Conservation (phyloP, 805 yeast genomes). For the Scheffersomyces amazonensis region DNA sequence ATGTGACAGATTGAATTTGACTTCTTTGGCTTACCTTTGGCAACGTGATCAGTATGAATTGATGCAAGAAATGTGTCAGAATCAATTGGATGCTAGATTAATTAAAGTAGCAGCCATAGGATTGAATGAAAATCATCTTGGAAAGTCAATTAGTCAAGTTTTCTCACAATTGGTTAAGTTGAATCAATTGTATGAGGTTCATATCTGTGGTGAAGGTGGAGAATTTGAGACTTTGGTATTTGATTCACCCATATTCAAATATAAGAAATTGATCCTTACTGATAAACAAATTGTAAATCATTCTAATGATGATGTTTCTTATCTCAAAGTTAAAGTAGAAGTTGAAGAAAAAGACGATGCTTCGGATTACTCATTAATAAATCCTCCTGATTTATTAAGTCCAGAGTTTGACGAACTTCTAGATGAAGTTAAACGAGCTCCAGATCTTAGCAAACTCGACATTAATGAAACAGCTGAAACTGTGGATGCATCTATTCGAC, state of each 20-base stretch:
- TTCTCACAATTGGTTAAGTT: conserved; percentile 56
- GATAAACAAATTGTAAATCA: conserved; percentile 41
- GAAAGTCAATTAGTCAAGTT: conserved; percentile 60
- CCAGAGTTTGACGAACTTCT: conserved; percentile 36
- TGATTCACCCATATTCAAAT: conserved; percentile 80
- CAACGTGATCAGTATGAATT: conserved; percentile 78
- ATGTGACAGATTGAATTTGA: conserved; percentile 68
- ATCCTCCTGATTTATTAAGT: conserved; percentile 38
- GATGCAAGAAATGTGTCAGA: conserved; percentile 75
- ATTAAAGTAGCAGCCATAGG: conserved; percentile 96
- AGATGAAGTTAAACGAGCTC: conserved; percentile 5
- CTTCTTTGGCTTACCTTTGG: conserved; percentile 81
- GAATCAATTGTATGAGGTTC: conserved; percentile 71
- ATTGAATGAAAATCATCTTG: conserved; percentile 61
- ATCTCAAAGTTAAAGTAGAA: conserved; percentile 54
- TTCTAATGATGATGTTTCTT: conserved; percentile 68
- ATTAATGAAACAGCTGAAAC: not conserved
- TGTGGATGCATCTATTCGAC: not conserved
- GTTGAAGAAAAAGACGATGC: conserved; percentile 35
- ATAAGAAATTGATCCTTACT: conserved; percentile 45
- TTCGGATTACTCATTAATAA: conserved; percentile 10
- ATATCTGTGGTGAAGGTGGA: conserved; percentile 98
- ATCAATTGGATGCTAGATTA: conserved; percentile 72
- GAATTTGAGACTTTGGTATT: conserved; percentile 93
- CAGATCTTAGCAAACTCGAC: not conserved